phyloP scores from a whole-genome alignment of 106 monocot genomes.

The Iris macrosiphon region DNA sequence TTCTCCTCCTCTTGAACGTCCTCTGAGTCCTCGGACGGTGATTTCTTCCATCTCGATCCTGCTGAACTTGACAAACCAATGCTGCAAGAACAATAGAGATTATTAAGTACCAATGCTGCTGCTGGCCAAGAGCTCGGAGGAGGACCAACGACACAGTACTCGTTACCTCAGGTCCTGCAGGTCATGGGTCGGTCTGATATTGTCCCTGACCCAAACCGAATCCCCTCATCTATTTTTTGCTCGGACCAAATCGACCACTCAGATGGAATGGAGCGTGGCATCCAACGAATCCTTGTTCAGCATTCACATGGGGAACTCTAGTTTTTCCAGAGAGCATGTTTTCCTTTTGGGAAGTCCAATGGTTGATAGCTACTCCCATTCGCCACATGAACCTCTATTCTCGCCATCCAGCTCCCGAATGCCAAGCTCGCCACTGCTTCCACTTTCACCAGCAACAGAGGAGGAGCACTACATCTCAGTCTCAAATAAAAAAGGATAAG shows the following conservation, averaged over 20 bases:
- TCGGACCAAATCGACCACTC: conserved; percentile 33
- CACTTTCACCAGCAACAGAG: conserved; percentile 1
- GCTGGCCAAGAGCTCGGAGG: not conserved
- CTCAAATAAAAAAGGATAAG: no score
- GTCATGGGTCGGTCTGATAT: conserved; percentile 26
- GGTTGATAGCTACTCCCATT: conserved; percentile 12
- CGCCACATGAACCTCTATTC: no score
- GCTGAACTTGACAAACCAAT: not conserved
- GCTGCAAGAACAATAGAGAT: not conserved
- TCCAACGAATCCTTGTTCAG: conserved; percentile 88
- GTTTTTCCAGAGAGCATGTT: conserved; percentile 18
- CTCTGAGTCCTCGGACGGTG: conserved; percentile 9
- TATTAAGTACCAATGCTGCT: no score
- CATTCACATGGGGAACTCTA: conserved; percentile 39
- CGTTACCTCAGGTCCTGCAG: not conserved
- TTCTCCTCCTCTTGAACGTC: conserved; percentile 1
- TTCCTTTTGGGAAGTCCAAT: conserved; percentile 21
- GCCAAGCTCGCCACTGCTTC: not conserved
- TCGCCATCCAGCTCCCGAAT: not conserved
- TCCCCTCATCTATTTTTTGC: conserved; percentile 57
- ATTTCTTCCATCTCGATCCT: conserved; percentile 23
- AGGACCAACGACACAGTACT: not conserved
- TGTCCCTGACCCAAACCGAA: conserved; percentile 41
- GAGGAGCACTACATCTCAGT: no score
- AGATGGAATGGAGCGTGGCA: conserved; percentile 70